A percentile compares a stretch with the other conserved stretches of the same genome.
phyloP scores from a whole-genome alignment of 2,329 filamentous ascomycete species.

The Dothideomycetes sp. region DNA sequence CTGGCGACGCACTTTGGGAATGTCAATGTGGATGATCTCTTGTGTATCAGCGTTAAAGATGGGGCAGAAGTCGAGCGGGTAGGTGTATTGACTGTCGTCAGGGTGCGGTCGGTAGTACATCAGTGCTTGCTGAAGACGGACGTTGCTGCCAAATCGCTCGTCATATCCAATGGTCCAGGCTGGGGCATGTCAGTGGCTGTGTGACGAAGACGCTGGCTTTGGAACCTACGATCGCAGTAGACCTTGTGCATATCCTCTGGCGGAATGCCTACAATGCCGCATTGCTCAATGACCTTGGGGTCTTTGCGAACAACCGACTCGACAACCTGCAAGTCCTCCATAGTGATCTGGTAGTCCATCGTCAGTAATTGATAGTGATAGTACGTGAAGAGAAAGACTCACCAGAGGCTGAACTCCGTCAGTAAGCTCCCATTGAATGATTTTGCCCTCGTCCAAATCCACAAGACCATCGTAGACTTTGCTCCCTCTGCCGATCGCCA shows the following conservation, averaged over 20 bases:
- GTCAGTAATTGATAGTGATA: neutral
- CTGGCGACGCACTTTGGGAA: constrained; percentile 66
- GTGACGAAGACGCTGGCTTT: neutral
- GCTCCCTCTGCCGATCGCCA: constrained; percentile 67
- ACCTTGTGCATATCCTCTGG: constrained; percentile 85
- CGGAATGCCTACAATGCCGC: constrained; percentile 68
- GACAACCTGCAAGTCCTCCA: constrained; percentile 77
- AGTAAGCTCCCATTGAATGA: constrained; percentile 64
- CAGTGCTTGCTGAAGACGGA: constrained; percentile 79
- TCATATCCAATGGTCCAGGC: constrained; percentile 94
- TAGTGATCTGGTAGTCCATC: constrained; percentile 54
- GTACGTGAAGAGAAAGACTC: neutral
- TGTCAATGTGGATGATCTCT: constrained; percentile 70
- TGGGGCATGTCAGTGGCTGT: constrained; percentile 16
- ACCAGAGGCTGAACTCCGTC: constrained; percentile 67
- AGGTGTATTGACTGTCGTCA: constrained; percentile 84
- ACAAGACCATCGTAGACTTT: constrained; percentile 77
- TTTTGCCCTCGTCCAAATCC: constrained; percentile 54
- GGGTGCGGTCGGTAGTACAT: constrained; percentile 88
- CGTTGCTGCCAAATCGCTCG: constrained; percentile 68
- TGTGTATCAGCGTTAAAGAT: constrained; percentile 76
- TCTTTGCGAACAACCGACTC: constrained; percentile 68
- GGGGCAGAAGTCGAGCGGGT: constrained; percentile 85
- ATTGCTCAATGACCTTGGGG: constrained; percentile 83
- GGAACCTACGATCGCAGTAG: constrained; percentile 70